A percentile compares a stretch with the other conserved stretches of the same genome.
These are phyloP conservation scores for Odonthalia washingtoniensis DNA, from an alignment of 31 red algal species.

Conservation along the genomic window DNA sequence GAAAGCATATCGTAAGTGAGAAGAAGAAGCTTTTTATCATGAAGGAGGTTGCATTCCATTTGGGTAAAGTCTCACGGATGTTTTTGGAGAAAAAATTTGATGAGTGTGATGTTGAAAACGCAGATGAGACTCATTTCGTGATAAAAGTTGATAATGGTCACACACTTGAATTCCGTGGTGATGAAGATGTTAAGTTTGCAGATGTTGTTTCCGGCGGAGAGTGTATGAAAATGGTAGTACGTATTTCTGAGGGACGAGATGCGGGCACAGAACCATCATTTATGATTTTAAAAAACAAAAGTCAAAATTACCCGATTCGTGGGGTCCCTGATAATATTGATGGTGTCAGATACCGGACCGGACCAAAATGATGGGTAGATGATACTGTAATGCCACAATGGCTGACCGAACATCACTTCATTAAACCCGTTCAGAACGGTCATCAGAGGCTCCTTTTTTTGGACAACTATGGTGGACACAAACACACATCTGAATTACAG, in stretches of 20 bases:
- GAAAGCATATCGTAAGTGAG: too few relatives aligned
- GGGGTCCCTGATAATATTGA: conserved; percentile 12
- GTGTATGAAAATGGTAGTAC: conserved; percentile 16
- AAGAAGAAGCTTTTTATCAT: too few relatives aligned
- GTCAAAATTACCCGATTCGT: conserved; percentile 6
- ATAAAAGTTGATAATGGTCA: neutral
- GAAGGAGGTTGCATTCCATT: too few relatives aligned
- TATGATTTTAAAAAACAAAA: conserved; percentile 37
- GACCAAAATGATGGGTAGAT: conserved; percentile 25
- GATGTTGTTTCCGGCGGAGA: too few relatives aligned
- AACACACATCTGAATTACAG: neutral
- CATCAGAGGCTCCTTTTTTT: neutral
- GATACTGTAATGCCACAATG: neutral
- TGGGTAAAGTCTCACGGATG: too few relatives aligned
- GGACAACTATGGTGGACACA: neutral
- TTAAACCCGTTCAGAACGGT: neutral
- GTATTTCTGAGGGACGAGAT: neutral
- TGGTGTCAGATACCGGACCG: too few relatives aligned
- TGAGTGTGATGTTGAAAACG: neutral
- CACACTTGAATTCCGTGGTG: conserved; percentile 24
- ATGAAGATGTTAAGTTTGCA: neutral
- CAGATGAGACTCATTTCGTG: neutral
- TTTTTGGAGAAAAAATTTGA: too few relatives aligned
- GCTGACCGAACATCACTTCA: neutral
- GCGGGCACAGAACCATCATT: conserved; percentile 13